phyloP scores from a whole-genome alignment of 2,329 filamentous ascomycete species.

The Diplodia seriata region DNA sequence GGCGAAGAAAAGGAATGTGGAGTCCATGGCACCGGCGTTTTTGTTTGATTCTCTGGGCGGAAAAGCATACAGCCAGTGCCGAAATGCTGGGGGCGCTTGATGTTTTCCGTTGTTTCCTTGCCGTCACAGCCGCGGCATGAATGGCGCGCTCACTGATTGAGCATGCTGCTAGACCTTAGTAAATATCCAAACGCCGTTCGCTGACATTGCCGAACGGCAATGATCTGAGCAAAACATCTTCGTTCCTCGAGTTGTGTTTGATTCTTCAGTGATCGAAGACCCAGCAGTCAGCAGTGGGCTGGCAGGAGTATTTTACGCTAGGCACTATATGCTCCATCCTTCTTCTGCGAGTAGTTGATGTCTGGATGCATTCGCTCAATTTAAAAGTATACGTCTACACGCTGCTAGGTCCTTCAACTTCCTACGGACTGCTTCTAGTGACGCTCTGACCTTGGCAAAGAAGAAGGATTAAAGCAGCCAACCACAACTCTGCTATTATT shows the following conservation, averaged over 20 bases:
- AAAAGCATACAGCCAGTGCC: slow-evolving; percentile 26
- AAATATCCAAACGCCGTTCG: slow-evolving; percentile 18
- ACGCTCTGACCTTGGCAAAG: too few species aligned
- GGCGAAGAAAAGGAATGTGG: neutral
- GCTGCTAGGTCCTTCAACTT: too few species aligned
- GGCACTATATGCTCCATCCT: too few species aligned
- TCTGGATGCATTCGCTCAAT: too few species aligned
- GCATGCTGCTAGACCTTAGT: slow-evolving; percentile 8
- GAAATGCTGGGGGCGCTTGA: slow-evolving; percentile 30
- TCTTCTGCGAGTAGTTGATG: too few species aligned
- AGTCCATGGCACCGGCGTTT: slow-evolving; percentile 22
- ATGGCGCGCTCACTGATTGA: slow-evolving; percentile 1
- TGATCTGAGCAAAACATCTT: slow-evolving; percentile 12
- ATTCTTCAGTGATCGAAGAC: neutral
- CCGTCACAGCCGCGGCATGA: slow-evolving; percentile 36
- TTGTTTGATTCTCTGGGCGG: slow-evolving; percentile 13
- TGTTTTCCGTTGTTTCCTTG: slow-evolving; percentile 38
- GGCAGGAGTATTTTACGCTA: too few species aligned
- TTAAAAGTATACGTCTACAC: too few species aligned
- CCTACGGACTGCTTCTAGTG: too few species aligned
- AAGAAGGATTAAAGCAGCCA: too few species aligned
- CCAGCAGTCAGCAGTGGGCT: too few species aligned
- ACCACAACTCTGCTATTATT: too few species aligned
- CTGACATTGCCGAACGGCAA: neutral
- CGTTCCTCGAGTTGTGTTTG: neutral